Base-by-base conservation (phyloP, 148 eudicot species). In the Agrostemma githago region DNA sequence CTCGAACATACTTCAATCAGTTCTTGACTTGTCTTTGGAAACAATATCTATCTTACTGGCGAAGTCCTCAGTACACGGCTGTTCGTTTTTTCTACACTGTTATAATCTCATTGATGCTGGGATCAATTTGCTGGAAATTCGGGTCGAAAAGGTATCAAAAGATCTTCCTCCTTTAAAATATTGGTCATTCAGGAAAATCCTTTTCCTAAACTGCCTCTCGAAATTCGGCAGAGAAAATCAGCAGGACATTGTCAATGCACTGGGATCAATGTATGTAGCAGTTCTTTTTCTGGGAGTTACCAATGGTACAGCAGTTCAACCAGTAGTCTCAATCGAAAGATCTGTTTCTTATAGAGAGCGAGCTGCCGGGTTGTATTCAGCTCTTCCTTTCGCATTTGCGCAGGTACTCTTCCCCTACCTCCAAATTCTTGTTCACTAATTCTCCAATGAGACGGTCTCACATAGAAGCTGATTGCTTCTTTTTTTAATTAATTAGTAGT, bases 361-460 rank as follows among this genome's bases (percentile, higher is more conserved):
- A 83, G 99, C 94, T 61, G 99, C 99, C n/a, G 99, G 99, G 61
- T 77, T 90, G 82, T 95, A 95, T 78, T 92, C 99, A 56, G 99
- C 99, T 77, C 77, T 95, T 26, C 97, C 99, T 62, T 95, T 92
- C 74, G 99, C 97, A 80, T 89, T 92, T 78, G 94, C 99, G 54
- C 99, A 95, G 94, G 98, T 95, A 10, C 56, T 73, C 66, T 57
- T 67, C 65, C 51, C 34, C 34, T 14, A n/a, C 3, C 61, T n/a
- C 26, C 34, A 26, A 26, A 26, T 26, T 41, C 53, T 56, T 70
- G 59, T 2, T 3, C 43, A 1, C 44, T 10, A 9, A 51, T 51
- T 51, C 56, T 51, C 56, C 11, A 11, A 48, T 9, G 54, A 48
- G 54, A n/a, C n/a, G n/a, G n/a, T n/a, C n/a, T n/a, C n/a, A n/a